These are phyloP conservation scores for Starmerella potacharoeniae DNA, from an alignment of 805 yeast genomes.

Conservation along the genomic window DNA sequence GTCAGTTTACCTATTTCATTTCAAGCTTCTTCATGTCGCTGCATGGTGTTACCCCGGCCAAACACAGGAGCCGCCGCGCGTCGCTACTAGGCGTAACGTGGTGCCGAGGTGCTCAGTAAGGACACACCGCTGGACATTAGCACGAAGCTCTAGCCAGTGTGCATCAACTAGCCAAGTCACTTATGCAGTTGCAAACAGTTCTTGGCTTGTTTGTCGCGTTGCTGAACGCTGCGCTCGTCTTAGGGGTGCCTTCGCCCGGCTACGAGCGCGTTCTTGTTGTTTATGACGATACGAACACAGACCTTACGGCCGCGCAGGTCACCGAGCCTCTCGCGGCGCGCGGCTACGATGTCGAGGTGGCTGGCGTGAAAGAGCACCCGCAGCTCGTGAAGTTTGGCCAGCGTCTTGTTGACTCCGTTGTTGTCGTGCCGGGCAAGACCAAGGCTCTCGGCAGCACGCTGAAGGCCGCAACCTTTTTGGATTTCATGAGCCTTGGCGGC, in stretches of 20 bases:
- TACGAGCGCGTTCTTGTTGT: slow-evolving; percentile 26
- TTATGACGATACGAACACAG: slow-evolving; percentile 23
- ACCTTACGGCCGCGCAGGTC: slow-evolving; percentile 13
- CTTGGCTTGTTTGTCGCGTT: neutral
- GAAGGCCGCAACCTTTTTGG: slow-evolving; percentile 40
- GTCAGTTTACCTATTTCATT: no score
- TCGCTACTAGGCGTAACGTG: neutral
- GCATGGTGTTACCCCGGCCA: no score
- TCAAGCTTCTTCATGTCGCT: no score
- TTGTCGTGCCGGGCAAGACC: slow-evolving; percentile 45
- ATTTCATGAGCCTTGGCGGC: slow-evolving; percentile 59
- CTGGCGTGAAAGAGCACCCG: slow-evolving; percentile 26
- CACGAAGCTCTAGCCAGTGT: neutral
- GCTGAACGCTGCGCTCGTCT: neutral
- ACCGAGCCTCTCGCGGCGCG: slow-evolving; percentile 26
- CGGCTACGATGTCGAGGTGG: slow-evolving; percentile 27
- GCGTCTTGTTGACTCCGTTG: slow-evolving; percentile 42
- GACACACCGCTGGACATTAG: neutral
- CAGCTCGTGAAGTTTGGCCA: slow-evolving; percentile 35
- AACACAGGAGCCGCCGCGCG: no score
- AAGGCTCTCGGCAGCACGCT: slow-evolving; percentile 35
- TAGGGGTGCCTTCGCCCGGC: slow-evolving; percentile 20
- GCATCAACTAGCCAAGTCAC: neutral
- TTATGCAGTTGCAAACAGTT: slow-evolving; percentile 1
- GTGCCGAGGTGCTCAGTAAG: neutral